phyloP scores from a whole-genome alignment of 78 protist species.

The Pigoraptor vietnamica region DNA sequence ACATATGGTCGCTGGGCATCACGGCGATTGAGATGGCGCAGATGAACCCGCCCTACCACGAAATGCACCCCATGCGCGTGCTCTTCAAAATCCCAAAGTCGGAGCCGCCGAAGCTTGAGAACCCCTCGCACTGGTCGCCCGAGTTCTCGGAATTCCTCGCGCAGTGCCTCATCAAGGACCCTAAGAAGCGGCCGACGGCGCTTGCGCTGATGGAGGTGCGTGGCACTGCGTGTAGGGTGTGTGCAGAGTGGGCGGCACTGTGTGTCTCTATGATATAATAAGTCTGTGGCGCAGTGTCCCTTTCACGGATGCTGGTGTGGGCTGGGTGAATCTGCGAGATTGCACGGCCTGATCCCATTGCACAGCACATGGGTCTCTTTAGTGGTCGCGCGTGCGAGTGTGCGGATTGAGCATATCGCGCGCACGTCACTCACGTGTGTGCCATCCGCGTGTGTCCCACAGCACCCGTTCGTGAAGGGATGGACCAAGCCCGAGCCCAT shows the following conservation, averaged over 20 bases:
- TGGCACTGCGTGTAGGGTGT: no score
- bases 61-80: slow-evolving; percentile 57
- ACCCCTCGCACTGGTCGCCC: slow-evolving; percentile 60
- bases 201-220: slow-evolving; percentile 20
- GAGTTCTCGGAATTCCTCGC: slow-evolving; percentile 65
- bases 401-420: no score
- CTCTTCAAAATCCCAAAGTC: slow-evolving; percentile 43
- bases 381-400: no score
- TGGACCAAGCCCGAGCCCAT: background rate
- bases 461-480: background rate
- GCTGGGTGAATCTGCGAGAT: no score
- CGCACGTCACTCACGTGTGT: no score
- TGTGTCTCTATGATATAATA: no score
- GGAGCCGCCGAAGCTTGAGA: slow-evolving; percentile 56
- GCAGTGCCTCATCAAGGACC: slow-evolving; percentile 69
- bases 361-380: no score
- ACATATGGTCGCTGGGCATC: slow-evolving; percentile 78
- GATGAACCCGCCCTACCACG: slow-evolving; percentile 51
- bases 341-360: no score
- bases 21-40: slow-evolving; percentile 68
- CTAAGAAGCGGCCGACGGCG: slow-evolving; percentile 59
- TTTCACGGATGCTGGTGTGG: no score
- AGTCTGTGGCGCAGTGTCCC: no score
- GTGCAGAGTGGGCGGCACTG: no score
- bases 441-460: no score